Percentiles rank a stretch among this genome's conserved stretches.
phyloP scores from a whole-genome alignment of 805 yeast genomes.

The Pachysolen tannophilus region DNA sequence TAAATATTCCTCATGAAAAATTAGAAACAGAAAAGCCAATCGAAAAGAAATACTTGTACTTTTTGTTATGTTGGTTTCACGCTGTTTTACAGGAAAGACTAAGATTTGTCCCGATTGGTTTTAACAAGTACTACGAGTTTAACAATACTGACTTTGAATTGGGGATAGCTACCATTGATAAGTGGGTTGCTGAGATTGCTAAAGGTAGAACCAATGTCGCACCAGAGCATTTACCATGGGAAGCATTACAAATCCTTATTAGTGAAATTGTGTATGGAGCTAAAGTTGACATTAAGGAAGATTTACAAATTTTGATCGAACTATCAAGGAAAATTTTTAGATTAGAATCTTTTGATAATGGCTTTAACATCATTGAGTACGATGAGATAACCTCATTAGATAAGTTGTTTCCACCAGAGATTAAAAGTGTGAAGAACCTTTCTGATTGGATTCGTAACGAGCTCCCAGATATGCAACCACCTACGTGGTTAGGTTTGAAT shows the following conservation, averaged over 20 bases:
- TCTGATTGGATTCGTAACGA: slow-evolving; percentile 36
- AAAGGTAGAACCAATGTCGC: slow-evolving; percentile 27
- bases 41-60: slow-evolving; percentile 39
- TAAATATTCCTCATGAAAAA: slow-evolving; percentile 13
- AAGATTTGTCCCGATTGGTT: slow-evolving; percentile 57
- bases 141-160: slow-evolving; percentile 63
- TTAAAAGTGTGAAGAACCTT: slow-evolving; percentile 25
- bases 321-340: slow-evolving; percentile 33
- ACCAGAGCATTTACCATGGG: slow-evolving; percentile 48
- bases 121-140: slow-evolving; percentile 54
- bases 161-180: slow-evolving; percentile 35
- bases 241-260: slow-evolving; percentile 37
- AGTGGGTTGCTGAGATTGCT: slow-evolving; percentile 25
- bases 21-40: slow-evolving; percentile 24
- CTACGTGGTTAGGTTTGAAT: slow-evolving; percentile 45
- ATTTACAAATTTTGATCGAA: slow-evolving; percentile 26
- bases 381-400: slow-evolving; percentile 12
- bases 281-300: slow-evolving; percentile 37
- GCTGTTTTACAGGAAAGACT: slow-evolving; percentile 50
- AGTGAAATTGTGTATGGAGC: slow-evolving; percentile 62
- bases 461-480: slow-evolving; percentile 46
- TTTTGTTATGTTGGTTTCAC: slow-evolving; percentile 65
- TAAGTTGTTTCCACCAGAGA: slow-evolving; percentile 40
- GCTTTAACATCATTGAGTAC: slow-evolving; percentile 33
- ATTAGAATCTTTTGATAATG: slow-evolving; percentile 28